A percentile compares a stretch with the other conserved stretches of the same genome.
Conservation (phyloP, 495 filamentous ascomycete genomes). For the Aspergillus ostianus region DNA sequence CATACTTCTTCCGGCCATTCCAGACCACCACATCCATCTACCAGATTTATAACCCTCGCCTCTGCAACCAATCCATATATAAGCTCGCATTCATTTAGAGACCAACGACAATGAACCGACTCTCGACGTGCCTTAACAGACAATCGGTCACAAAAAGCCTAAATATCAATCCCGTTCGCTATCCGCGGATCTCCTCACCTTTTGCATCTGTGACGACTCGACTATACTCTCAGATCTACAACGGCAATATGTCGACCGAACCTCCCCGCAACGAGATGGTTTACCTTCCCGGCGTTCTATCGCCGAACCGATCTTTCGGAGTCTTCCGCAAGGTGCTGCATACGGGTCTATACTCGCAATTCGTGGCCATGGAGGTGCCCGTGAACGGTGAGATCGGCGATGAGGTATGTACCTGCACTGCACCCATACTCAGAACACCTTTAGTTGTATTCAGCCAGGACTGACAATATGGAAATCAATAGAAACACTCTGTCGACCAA, state of each 20-base stretch:
- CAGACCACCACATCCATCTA: not conserved
- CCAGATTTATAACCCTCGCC: not conserved
- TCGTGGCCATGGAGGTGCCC: constrained; percentile 63
- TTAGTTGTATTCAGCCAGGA: no score
- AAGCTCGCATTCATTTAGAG: not conserved
- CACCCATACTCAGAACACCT: no score
- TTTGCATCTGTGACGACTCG: not conserved
- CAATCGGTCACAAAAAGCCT: not conserved
- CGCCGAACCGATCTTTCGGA: constrained; percentile 48
- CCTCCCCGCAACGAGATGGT: constrained; percentile 56
- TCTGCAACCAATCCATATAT: not conserved
- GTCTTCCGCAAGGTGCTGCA: constrained; percentile 62
- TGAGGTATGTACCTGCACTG: constrained; percentile 39
- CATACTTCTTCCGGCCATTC: not conserved
- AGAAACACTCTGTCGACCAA: constrained; percentile 58
- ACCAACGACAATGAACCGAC: not conserved
- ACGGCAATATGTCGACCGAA: constrained; percentile 28
- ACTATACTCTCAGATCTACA: not conserved
- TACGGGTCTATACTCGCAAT: constrained; percentile 61
- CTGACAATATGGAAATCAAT: not conserved
- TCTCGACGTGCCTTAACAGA: not conserved
- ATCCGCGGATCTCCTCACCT: not conserved
- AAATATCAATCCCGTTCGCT: not conserved
- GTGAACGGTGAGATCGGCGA: constrained; percentile 65
- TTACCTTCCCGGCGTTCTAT: constrained; percentile 54